These are phyloP conservation scores for Monosporascus sp. DNA, from an alignment of 2,329 filamentous ascomycete species.

Conservation along the genomic window DNA sequence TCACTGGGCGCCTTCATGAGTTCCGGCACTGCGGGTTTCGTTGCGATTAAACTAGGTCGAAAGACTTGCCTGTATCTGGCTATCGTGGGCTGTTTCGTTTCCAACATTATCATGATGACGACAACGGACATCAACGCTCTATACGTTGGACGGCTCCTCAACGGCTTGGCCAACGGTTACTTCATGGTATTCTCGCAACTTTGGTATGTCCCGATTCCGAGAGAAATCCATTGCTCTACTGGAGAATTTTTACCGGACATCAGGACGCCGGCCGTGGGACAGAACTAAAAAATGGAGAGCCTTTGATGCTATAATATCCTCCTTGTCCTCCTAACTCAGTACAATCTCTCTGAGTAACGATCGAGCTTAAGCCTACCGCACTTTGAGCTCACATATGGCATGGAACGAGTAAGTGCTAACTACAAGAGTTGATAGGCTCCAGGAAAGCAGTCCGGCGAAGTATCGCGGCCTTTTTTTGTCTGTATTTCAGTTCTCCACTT, in stretches of 20 bases:
- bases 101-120: conserved; percentile 55
- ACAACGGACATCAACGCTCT: conserved; percentile 47
- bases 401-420: not conserved
- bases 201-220: not conserved
- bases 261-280: too few species aligned
- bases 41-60: conserved; percentile 33
- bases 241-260: too few species aligned
- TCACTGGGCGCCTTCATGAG: conserved; percentile 31
- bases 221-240: too few species aligned
- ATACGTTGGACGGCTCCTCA: conserved; percentile 49
- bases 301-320: too few species aligned
- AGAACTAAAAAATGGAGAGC: too few species aligned
- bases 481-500: conserved; percentile 43
- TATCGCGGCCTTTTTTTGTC: conserved; percentile 44
- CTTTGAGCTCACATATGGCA: not conserved
- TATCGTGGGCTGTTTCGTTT: conserved; percentile 41
- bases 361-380: too few species aligned
- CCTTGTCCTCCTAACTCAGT: too few species aligned
- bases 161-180: conserved; percentile 52
- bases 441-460: conserved; percentile 40
- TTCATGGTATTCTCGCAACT: conserved; percentile 52
- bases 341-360: too few species aligned
- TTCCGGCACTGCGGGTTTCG: conserved; percentile 25
- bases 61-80: conserved; percentile 40
- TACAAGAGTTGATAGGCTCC: conserved; percentile 21